Conservation (phyloP, 257 asterid species). For the Mitragyna speciosa region DNA sequence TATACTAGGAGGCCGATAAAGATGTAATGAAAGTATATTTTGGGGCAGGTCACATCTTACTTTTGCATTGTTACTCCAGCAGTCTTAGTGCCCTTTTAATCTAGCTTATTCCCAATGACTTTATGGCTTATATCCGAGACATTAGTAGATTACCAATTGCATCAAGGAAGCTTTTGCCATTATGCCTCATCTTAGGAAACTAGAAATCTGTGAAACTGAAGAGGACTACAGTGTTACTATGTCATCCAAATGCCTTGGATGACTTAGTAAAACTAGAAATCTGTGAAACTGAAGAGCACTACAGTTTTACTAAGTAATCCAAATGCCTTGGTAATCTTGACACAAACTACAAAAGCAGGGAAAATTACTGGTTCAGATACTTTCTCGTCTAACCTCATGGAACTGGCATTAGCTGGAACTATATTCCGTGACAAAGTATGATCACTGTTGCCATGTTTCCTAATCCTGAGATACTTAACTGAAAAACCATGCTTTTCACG, state of each 20-base stretch:
- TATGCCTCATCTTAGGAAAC: constrained; percentile 28
- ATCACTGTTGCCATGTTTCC: neutral
- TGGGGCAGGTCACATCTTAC: too few species aligned
- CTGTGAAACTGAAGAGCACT: constrained; percentile 14
- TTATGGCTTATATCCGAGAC: too few species aligned
- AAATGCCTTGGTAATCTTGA: too few species aligned
- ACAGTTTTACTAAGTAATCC: neutral
- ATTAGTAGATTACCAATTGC: constrained; percentile 7
- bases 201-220: constrained; percentile 28
- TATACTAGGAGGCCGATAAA: too few species aligned
- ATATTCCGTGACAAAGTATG: neutral
- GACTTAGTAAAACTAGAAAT: constrained; percentile 37
- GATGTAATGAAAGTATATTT: too few species aligned
- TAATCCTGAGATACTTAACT: neutral
- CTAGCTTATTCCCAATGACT: too few species aligned
- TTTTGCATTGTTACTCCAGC: too few species aligned
- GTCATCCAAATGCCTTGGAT: too few species aligned
- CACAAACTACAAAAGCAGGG: neutral
- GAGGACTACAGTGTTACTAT: neutral
- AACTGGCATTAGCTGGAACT: neutral
- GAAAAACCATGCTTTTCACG: constrained; percentile 6
- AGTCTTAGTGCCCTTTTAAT: too few species aligned
- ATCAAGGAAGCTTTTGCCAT: constrained; percentile 20
- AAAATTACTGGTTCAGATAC: neutral
- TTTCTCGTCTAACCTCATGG: neutral